Evolutionary conservation across 495 filamentous ascomycete species (phyloP), one percentile per base, ranked within the genome.

Genomic region (Aspergillus avenaceus): DNA sequence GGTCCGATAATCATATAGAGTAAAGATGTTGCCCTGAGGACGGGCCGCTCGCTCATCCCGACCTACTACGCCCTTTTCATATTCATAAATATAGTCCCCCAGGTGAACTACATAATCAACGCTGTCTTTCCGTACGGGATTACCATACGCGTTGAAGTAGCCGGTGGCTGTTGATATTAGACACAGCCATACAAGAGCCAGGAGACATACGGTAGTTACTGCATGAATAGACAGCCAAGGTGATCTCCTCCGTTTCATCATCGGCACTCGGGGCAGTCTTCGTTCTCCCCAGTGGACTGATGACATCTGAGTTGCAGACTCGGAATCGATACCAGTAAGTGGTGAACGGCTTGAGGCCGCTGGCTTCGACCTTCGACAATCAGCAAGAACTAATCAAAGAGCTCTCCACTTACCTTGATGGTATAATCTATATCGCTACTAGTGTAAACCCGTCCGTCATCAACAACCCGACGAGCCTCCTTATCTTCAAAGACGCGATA

Each of bases 51-150:
- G 52, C 41, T 55, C 52, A 31, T 80, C 76, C n/a, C 79, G 68
- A 26, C 81, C 54, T 5, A 49, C 41, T 2, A 48, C 65, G n/a
- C 76, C 76, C 14, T 76, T 70, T 24, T 64, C 66, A 37, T 79
- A 80, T 59, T 88, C 83, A 60, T 88, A 86, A 60, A 85, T 84
- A 60, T 86, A 87, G 59, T 88, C 84, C 18, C 82, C 82, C 11
- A 55, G 47, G 22, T 55, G 52, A 18, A 85, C 49, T 0, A 85
- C 76, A 62, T 81, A 87, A 61, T 88, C 83, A 11, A 84, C 80
- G 18, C 75, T 76, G 52, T 87, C 83, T 56, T 87, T 86, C 44
- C 82, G 75, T 3, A 72, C 84, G 13, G 49, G 47, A 16, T 58
- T 50, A 22, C 55, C 55, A 31, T 58, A 58, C 11, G 55, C 55